These are phyloP conservation scores for Kwoniella dendrophila DNA, from an alignment of 768 basidiomycete genomes.

Conservation along the genomic window DNA sequence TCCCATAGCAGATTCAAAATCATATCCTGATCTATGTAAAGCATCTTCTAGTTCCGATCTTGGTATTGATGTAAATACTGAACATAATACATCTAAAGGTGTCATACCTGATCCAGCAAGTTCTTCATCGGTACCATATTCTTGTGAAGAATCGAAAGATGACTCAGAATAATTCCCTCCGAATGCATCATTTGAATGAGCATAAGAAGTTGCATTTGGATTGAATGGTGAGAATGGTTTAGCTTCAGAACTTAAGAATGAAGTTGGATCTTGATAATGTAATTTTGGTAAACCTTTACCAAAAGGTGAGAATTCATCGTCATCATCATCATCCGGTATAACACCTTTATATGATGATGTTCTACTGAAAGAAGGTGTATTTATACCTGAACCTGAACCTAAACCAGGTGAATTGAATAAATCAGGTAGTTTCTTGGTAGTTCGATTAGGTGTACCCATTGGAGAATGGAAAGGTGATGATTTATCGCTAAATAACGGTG, in stretches of 20 bases:
- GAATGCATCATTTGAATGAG: conserved; percentile 28
- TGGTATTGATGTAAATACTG: conserved; percentile 87
- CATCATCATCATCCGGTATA: conserved; percentile 59
- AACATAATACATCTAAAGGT: conserved; percentile 91
- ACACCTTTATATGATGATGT: conserved; percentile 58
- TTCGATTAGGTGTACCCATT: conserved; percentile 43
- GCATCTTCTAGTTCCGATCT: conserved; percentile 93
- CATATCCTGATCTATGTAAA: conserved; percentile 79
- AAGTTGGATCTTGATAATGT: conserved; percentile 67
- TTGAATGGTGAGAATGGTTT: conserved; percentile 61
- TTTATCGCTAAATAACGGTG: conserved; percentile 76
- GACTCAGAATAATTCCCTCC: no score
- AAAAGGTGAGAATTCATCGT: conserved; percentile 58
- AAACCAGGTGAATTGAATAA: conserved; percentile 64
- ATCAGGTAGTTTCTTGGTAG: conserved; percentile 41
- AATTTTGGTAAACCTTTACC: conserved; percentile 61
- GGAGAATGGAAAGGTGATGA: conserved; percentile 50
- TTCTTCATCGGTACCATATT: conserved; percentile 23
- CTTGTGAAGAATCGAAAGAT: conserved; percentile 14
- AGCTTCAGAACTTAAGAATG: conserved; percentile 60
- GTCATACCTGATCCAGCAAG: conserved; percentile 71
- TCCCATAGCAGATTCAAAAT: conserved; percentile 94
- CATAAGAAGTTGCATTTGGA: neutral
- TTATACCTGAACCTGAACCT: neutral
- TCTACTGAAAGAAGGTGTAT: conserved; percentile 15